Conservation (phyloP, 352 stramenopile genomes). For the Globisporangium emineosum region DNA sequence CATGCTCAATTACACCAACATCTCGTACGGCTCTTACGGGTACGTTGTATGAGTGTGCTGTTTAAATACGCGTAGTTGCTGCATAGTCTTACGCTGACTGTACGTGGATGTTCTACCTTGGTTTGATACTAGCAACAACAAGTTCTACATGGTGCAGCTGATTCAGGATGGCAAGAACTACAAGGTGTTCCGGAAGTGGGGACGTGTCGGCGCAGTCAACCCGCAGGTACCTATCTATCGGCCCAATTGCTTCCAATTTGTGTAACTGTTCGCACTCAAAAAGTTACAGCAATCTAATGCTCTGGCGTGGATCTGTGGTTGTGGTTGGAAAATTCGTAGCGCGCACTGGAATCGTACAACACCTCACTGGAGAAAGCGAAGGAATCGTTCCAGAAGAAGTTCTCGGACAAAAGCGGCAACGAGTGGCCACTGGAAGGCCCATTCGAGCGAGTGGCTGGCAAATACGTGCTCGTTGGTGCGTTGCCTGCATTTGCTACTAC, state of each 20-base stretch:
- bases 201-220: slow-evolving; percentile 61
- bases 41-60: slow-evolving; percentile 18
- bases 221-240: slow-evolving; percentile 34
- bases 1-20: slow-evolving; percentile 68
- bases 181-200: slow-evolving; percentile 69
- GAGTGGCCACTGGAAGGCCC: slow-evolving; percentile 44
- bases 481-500: neutral
- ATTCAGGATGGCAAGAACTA: slow-evolving; percentile 41
- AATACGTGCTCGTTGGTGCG: slow-evolving; percentile 70
- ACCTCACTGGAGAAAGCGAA: slow-evolving; percentile 50
- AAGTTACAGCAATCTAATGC: neutral
- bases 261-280: no score
- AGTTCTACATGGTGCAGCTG: slow-evolving; percentile 76
- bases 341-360: slow-evolving; percentile 32
- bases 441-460: slow-evolving; percentile 46
- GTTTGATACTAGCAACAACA: slow-evolving; percentile 57
- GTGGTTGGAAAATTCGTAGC: neutral
- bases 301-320: neutral
- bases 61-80: no score
- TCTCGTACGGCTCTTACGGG: slow-evolving; percentile 53
- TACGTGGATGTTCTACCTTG: neutral
- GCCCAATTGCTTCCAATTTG: no score
- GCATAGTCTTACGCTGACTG: neutral
- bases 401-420: slow-evolving; percentile 61
- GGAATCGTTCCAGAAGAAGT: slow-evolving; percentile 57